Evolutionary conservation across 2,329 filamentous ascomycete species (phyloP), one percentile per base, ranked within the genome.

Genomic region (Cytospora schulzeri): DNA sequence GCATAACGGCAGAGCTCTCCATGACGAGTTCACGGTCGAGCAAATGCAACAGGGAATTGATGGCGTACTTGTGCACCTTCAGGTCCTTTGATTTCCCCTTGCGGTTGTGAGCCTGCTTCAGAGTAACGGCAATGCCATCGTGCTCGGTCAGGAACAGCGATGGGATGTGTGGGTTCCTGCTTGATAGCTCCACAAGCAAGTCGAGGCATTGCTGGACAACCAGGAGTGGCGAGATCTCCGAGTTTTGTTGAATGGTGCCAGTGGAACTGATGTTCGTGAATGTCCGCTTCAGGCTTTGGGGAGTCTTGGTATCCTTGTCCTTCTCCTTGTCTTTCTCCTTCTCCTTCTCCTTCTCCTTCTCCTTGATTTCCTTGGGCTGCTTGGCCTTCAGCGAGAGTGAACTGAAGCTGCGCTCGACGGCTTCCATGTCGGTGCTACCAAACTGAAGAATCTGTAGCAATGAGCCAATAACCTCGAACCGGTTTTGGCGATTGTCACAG

Each of bases 1-100:
- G 94, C 93, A 99, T 98, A 63, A 97, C 94, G 8, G 89, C 85
- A n/a, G 94, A 93, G 77, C 93, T 99, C 77, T 99, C 95, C 79
- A 97, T 96, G 68, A 99, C 93, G 67, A 98, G 82, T 69, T 93
- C 91, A n/a, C 95, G 91, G 74, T 98, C 95, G 26, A 99, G 84
- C 6, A 99, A 83, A 67, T 88, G 89, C 55, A 99, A 83, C 33
- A 99, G 80, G 17, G 93, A 93, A 75, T 99, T 99, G 74, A 99
- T 85, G 12, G 96, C 93, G 74, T 91, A 99, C 74, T 92, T 95
- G 70, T 89, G 88, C 31, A 91, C 88, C 76, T 91, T 96, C 69
- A 82, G 87, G 69, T 97, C 94, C 76, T 94, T 95, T 60, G 81
- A 85, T 76, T 98, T 98, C 71, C 92, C 92, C 78, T 97, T 98